These are phyloP conservation scores for Saturnispora bothae DNA, from an alignment of 805 yeast genomes.

Conservation along the genomic window DNA sequence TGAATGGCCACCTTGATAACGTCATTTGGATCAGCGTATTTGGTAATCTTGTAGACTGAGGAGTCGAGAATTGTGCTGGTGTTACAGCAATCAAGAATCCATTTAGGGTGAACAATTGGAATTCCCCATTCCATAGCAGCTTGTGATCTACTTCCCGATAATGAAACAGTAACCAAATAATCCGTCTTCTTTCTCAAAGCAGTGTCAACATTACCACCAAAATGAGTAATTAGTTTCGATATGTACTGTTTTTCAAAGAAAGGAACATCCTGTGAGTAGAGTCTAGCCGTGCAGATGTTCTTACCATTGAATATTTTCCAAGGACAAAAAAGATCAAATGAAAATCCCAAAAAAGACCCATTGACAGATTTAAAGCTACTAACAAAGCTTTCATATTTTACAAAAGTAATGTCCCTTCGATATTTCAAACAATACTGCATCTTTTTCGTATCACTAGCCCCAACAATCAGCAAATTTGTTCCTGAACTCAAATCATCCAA, in stretches of 20 bases:
- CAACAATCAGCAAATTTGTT: slow-evolving; percentile 50
- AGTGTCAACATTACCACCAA: slow-evolving; percentile 44
- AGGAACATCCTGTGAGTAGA: slow-evolving; percentile 16
- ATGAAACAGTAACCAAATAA: slow-evolving; percentile 40
- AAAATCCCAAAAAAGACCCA: too few relatives aligned
- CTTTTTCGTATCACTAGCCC: slow-evolving; percentile 46
- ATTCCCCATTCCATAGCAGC: slow-evolving; percentile 45
- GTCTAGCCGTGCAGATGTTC: slow-evolving; percentile 35
- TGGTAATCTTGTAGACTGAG: slow-evolving; percentile 30
- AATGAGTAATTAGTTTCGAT: slow-evolving; percentile 25
- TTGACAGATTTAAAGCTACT: too few relatives aligned
- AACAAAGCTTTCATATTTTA: slow-evolving; percentile 31
- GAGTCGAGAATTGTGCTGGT: slow-evolving; percentile 35
- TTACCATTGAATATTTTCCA: slow-evolving; percentile 38
- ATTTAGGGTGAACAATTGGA: slow-evolving; percentile 41
- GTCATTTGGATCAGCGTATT: slow-evolving; percentile 8
- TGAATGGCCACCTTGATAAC: slow-evolving; percentile 23
- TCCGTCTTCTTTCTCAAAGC: slow-evolving; percentile 36
- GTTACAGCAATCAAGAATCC: slow-evolving; percentile 35
- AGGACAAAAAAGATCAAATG: slow-evolving; percentile 13
- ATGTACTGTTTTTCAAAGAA: slow-evolving; percentile 26
- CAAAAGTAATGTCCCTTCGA: slow-evolving; percentile 47
- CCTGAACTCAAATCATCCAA: slow-evolving; percentile 51
- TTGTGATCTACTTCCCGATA: slow-evolving; percentile 40
- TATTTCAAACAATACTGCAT: slow-evolving; percentile 39